Conservation (phyloP, 2,329 filamentous ascomycete genomes). For the Boeremia lycopersici region DNA sequence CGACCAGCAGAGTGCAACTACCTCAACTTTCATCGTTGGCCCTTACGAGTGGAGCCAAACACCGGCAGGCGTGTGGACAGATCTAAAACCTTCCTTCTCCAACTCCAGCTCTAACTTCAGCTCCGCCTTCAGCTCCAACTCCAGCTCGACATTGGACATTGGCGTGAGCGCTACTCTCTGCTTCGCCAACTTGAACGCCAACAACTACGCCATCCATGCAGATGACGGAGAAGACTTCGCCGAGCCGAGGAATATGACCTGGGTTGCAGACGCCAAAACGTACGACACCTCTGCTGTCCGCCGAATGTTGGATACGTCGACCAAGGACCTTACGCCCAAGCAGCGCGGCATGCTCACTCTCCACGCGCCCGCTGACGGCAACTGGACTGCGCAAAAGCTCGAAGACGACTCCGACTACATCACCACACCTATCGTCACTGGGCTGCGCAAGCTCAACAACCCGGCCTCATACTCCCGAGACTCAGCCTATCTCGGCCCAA, state of each 20-base stretch:
- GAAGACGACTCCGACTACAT: not conserved
- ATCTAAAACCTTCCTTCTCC: not conserved
- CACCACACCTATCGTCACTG: not conserved
- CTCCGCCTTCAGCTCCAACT: no score
- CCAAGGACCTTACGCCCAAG: not conserved
- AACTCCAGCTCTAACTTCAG: no score
- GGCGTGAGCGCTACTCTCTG: conserved; percentile 4
- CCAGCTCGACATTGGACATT: not conserved
- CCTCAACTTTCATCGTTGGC: not conserved
- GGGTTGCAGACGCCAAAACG: not conserved
- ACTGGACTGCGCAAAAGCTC: not conserved
- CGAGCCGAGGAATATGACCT: conserved; percentile 1
- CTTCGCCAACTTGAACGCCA: not conserved
- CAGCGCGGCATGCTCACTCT: conserved; percentile 2
- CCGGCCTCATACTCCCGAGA: not conserved
- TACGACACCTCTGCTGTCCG: not conserved
- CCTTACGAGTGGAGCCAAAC: not conserved
- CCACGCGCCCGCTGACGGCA: not conserved
- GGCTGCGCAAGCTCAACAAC: not conserved
- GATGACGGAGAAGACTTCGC: not conserved
- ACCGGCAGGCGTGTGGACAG: not conserved
- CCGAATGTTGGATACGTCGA: not conserved
- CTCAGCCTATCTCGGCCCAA: not conserved
- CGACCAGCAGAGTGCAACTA: not conserved
- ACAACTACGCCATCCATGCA: not conserved